These are phyloP conservation scores for Heritiera fomes DNA, from an alignment of 345 rosid genomes.

Conservation along the genomic window DNA sequence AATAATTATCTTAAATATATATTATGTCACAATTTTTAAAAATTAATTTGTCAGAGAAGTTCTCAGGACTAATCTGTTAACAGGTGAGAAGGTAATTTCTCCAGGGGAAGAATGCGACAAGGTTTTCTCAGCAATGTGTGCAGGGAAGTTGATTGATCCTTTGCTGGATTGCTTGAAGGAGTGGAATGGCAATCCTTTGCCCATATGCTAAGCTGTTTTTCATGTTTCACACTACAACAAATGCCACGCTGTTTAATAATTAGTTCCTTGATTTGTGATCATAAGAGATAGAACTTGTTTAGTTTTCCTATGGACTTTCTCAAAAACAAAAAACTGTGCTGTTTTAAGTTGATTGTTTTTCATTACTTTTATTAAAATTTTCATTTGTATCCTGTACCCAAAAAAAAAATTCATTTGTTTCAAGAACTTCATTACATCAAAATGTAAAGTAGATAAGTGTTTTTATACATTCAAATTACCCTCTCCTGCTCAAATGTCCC, in stretches of 20 bases:
- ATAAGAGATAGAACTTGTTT: neutral
- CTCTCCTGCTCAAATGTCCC: too few species aligned
- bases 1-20: too few species aligned
- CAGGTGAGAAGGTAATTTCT: constrained; percentile 43
- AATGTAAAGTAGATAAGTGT: neutral
- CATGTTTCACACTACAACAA: neutral
- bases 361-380: too few species aligned
- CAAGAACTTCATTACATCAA: neutral
- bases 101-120: constrained; percentile 78
- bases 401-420: too few species aligned
- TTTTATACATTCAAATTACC: too few species aligned
- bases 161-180: constrained; percentile 64
- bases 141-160: constrained; percentile 36
- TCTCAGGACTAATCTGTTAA: constrained; percentile 50
- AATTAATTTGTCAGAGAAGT: constrained; percentile 53
- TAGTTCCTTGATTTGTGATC: neutral
- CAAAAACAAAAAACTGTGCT: neutral
- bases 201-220: constrained; percentile 33
- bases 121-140: constrained; percentile 62
- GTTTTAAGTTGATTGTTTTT: neutral
- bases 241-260: neutral
- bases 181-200: constrained; percentile 78
- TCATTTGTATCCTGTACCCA: neutral
- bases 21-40: too few species aligned
- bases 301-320: neutral